Evolutionary conservation across 2,329 filamentous ascomycete species (phyloP).

Genomic region (Emergomyces orientalis): DNA sequence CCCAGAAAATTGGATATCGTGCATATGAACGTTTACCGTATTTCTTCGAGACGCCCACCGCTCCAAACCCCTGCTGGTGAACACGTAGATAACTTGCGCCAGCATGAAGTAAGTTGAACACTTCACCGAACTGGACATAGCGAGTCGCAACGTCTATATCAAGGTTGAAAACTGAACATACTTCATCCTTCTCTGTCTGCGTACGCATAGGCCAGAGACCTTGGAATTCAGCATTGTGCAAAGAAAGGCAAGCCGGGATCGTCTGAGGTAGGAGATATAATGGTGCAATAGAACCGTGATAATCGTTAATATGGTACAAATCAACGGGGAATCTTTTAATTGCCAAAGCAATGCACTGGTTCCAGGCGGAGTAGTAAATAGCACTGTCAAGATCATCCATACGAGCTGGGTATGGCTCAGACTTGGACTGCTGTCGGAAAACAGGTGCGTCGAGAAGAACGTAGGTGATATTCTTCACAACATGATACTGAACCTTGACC

Average conservation of each 20-base stretch:
- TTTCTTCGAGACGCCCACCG: constrained; percentile 59
- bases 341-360: constrained; percentile 57
- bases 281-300: constrained; percentile 54
- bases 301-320: constrained; percentile 59
- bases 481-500: constrained; percentile 55
- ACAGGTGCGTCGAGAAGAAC: constrained; percentile 58
- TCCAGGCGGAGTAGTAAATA: constrained; percentile 62
- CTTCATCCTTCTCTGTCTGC: constrained; percentile 51
- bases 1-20: constrained; percentile 62
- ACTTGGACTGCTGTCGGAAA: constrained; percentile 54
- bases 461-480: constrained; percentile 56
- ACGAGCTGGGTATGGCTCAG: constrained; percentile 55
- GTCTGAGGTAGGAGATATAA: constrained; percentile 55
- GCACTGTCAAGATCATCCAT: constrained; percentile 63
- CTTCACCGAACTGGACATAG: constrained; percentile 59
- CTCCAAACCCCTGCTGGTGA: constrained; percentile 59
- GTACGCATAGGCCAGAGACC: constrained; percentile 60
- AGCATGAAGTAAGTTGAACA: constrained; percentile 61
- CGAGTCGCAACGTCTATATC: constrained; percentile 47
- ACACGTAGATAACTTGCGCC: constrained; percentile 56
- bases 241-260: constrained; percentile 53
- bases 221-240: constrained; percentile 62
- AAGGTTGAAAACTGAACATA: constrained; percentile 57
- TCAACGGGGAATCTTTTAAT: constrained; percentile 55
- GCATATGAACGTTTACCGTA: constrained; percentile 59